Evolutionary conservation across 345 rosid species (phyloP).

Genomic region (Dipteronia sinensis): DNA sequence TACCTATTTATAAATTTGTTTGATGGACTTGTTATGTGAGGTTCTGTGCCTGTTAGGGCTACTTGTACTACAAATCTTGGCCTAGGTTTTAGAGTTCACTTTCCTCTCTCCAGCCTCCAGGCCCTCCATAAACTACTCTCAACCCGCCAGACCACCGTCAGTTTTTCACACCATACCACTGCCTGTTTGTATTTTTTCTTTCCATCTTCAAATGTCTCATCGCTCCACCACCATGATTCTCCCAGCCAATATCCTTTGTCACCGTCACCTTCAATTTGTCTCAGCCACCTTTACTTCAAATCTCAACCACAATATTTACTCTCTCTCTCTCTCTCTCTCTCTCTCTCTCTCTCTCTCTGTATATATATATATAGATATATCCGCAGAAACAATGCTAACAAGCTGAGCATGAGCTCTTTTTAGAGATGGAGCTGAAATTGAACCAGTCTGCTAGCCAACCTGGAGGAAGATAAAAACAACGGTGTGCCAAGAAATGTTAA

Average conservation of each 20-base stretch:
- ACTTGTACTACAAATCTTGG: neutral
- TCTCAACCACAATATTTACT: neutral
- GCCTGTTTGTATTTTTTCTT: neutral
- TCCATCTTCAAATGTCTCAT: neutral
- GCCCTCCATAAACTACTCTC: neutral
- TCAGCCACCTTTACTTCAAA: neutral
- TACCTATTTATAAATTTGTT: neutral
- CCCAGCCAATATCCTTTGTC: neutral
- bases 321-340: neutral
- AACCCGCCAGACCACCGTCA: neutral
- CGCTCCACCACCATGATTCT: neutral
- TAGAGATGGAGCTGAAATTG: neutral
- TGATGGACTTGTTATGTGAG: neutral
- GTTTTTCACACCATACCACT: neutral
- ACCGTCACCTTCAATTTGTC: neutral
- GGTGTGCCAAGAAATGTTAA: no score
- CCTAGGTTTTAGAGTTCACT: neutral
- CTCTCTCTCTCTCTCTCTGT: no score
- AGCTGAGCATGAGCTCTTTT: neutral
- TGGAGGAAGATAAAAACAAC: neutral
- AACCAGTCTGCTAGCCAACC: neutral
- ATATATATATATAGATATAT: no score
- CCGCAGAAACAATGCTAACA: no score
- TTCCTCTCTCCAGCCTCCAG: neutral
- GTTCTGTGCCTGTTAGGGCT: neutral